Conservation (phyloP, 805 yeast species). For the Pichia manshurica region DNA sequence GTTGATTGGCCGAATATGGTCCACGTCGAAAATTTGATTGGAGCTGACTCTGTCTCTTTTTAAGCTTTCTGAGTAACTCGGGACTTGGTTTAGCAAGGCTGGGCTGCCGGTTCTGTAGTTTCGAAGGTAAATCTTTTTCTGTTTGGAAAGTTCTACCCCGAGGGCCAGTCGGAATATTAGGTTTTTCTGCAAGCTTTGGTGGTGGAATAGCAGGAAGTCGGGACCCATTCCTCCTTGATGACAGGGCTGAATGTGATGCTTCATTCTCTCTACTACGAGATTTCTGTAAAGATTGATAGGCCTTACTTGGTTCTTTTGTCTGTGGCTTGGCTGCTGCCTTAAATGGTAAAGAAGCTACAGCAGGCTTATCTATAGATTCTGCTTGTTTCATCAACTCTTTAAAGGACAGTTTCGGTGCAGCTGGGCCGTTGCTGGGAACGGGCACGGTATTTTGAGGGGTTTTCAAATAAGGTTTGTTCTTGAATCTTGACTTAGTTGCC, state of each 20-base stretch:
- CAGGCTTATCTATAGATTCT: slow-evolving; percentile 46
- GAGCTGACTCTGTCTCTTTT: slow-evolving; percentile 21
- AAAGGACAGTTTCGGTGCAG: slow-evolving; percentile 48
- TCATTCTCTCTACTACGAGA: slow-evolving; percentile 8
- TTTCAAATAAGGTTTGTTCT: slow-evolving; percentile 3
- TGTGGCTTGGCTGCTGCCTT: slow-evolving; percentile 5
- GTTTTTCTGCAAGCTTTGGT: not conserved
- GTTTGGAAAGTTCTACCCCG: slow-evolving; percentile 9
- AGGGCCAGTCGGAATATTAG: not conserved
- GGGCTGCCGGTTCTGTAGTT: slow-evolving; percentile 10
- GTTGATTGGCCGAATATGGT: not conserved
- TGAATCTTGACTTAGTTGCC: slow-evolving; percentile 8
- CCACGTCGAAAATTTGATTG: not conserved
- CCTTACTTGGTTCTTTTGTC: slow-evolving; percentile 11
- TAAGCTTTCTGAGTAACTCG: slow-evolving; percentile 43
- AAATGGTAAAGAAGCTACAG: slow-evolving; percentile 32
- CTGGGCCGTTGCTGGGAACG: slow-evolving; percentile 8
- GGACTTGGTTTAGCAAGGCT: slow-evolving; percentile 52
- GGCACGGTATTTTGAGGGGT: not conserved
- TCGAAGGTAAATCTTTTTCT: slow-evolving; percentile 8
- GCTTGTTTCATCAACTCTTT: slow-evolving; percentile 69
- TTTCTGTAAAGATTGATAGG: slow-evolving; percentile 13
- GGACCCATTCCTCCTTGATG: not conserved
- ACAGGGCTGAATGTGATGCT: not conserved
- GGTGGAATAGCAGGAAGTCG: not conserved